Conservation (phyloP, 1,284 basidiomycete species). For the Pholiota adiposa region DNA sequence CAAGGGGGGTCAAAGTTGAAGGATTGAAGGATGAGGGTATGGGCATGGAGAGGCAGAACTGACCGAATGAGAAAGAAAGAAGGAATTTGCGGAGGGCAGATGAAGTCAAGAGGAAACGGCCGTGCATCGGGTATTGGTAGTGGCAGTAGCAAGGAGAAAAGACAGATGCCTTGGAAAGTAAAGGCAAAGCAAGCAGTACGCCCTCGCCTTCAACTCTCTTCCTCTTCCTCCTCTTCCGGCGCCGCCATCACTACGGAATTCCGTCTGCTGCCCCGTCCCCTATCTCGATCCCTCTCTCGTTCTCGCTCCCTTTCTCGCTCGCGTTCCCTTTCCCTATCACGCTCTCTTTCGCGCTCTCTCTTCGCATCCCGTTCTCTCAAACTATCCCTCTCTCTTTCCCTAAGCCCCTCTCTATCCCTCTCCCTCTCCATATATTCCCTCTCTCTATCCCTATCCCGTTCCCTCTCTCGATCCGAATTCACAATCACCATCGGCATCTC, state of each 20-base stretch:
- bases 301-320: slow-evolving; percentile 18
- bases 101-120: too few species aligned
- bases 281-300: slow-evolving; percentile 13
- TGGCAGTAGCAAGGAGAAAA: too few species aligned
- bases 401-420: slow-evolving; percentile 5
- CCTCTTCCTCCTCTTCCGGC: slow-evolving; percentile 27
- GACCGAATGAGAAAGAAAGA: too few species aligned
- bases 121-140: too few species aligned
- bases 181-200: neutral
- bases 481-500: too few species aligned
- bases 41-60: too few species aligned
- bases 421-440: slow-evolving; percentile 13
- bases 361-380: neutral
- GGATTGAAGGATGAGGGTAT: too few species aligned
- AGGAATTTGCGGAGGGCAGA: too few species aligned
- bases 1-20: too few species aligned
- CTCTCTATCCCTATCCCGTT: slow-evolving; percentile 3
- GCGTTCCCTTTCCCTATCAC: neutral
- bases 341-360: slow-evolving; percentile 2
- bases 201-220: slow-evolving; percentile 11
- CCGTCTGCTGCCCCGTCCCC: slow-evolving; percentile 32
- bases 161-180: neutral
- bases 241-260: slow-evolving; percentile 39
- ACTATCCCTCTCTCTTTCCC: slow-evolving; percentile 11
- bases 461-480: slow-evolving; percentile 6